Percentiles rank a stretch among this genome's conserved stretches.
These are phyloP conservation scores for Diplodia corticola DNA, from an alignment of 2,329 filamentous ascomycete species.

Conservation along the genomic window DNA sequence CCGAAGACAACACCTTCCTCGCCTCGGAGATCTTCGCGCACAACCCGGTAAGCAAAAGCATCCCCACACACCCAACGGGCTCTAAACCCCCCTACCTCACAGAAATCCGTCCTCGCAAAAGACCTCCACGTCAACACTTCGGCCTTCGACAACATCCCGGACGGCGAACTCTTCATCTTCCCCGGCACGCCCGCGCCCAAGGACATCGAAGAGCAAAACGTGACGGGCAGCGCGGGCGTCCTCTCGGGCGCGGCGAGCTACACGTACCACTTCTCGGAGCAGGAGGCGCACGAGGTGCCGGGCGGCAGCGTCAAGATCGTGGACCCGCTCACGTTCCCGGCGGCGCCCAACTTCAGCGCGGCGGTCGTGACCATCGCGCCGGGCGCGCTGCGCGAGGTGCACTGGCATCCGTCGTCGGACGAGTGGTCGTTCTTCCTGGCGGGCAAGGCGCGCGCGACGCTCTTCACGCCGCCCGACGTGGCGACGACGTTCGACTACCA, in stretches of 20 bases:
- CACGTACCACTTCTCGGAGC: slow-evolving; percentile 54
- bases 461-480: slow-evolving; percentile 24
- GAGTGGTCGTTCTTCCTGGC: slow-evolving; percentile 26
- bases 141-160: slow-evolving; percentile 51
- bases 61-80: too few species aligned
- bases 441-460: slow-evolving; percentile 24
- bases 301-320: slow-evolving; percentile 27
- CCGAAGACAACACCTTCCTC: slow-evolving; percentile 27
- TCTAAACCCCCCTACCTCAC: not conserved
- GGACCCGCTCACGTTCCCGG: slow-evolving; percentile 26
- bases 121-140: slow-evolving; percentile 52
- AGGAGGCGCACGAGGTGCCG: slow-evolving; percentile 29
- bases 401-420: slow-evolving; percentile 26
- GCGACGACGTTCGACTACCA: slow-evolving; percentile 26
- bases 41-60: slow-evolving; percentile 18
- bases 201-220: slow-evolving; percentile 50
- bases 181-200: slow-evolving; percentile 52
- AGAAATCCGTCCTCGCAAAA: slow-evolving; percentile 56
- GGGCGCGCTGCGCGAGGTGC: slow-evolving; percentile 27
- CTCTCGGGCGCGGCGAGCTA: slow-evolving; percentile 45
- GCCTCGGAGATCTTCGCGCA: slow-evolving; percentile 25
- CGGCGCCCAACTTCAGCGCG: slow-evolving; percentile 25
- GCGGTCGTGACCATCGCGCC: slow-evolving; percentile 27
- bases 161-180: slow-evolving; percentile 55
- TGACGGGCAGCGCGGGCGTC: slow-evolving; percentile 49